Evolutionary conservation across 2,329 filamentous ascomycete species (phyloP), one percentile per base, ranked within the genome.

Genomic region (Pochonia chlamydosporia): DNA sequence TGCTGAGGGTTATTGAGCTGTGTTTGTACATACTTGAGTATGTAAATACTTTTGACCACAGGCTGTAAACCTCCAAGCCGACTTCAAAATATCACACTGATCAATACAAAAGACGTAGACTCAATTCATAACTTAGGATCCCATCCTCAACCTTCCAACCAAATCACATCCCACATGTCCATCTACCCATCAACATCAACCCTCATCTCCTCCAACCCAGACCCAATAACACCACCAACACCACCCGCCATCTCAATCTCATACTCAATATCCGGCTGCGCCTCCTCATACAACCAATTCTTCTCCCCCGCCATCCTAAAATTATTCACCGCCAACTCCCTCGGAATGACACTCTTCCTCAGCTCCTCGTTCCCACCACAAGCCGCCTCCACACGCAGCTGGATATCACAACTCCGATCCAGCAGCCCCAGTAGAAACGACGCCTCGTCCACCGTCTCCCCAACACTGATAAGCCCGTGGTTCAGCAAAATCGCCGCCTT

Each of bases 381-480:
- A 4, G 85, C 84, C 0, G 84, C 83, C 65, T 89, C 85, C 31
- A 82, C 79, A 54, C 75, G 68, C 44, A 88, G 67, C 66, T 89
- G 85, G 26, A 86, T 76, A 47, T 80, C 74, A 60, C 85, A 89
- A 40, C 77, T 81, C 42, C 83, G 73, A 63, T 89, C 85, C 62
- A 88, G 72, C 39, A 85, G 66, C 0, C 79, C 81, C 59, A 87
- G 85, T 44, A 88, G 63, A 62, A 83, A 89, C 1, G 81, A 81
- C 1, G 85, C 85, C 63, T 89, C 85, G 59, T 89, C 85, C 2
- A 89, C 85, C 0, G 85, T 89, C 6, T 63, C 58, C 4, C 86
- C 86, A 0, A 87, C 84, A 0, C 83, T 87, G 43, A 89, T 64
- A 30, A 90, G 66, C 0, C 86, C 86, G 63, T 89, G 85, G 60